phyloP scores from a whole-genome alignment of 768 basidiomycete genomes.

The Plicaturopsis crispa region DNA sequence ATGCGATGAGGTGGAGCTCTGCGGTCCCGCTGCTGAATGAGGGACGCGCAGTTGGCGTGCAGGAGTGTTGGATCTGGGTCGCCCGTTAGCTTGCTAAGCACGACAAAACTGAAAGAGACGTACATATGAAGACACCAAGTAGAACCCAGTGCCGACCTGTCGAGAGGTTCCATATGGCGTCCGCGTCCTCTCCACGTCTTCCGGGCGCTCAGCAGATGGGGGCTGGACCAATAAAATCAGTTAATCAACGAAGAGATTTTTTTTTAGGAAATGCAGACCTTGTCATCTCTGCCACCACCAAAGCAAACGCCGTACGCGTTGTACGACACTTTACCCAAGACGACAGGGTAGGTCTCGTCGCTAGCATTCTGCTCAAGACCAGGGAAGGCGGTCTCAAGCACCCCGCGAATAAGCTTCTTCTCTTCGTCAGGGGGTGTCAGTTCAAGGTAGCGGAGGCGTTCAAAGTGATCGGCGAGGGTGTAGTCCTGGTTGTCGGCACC shows the following conservation, averaged over 20 bases:
- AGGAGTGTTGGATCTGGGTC: constrained; percentile 60
- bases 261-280: constrained; percentile 32
- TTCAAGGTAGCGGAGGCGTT: constrained; percentile 64
- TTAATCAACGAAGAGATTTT: constrained; percentile 1
- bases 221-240: constrained; percentile 32
- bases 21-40: constrained; percentile 60
- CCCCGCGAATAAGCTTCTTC: constrained; percentile 37
- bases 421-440: constrained; percentile 42
- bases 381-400: constrained; percentile 56
- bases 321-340: constrained; percentile 67
- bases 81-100: not conserved
- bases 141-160: constrained; percentile 73
- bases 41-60: constrained; percentile 58
- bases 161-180: constrained; percentile 69
- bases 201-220: constrained; percentile 42
- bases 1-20: constrained; percentile 65
- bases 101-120: constrained; percentile 11
- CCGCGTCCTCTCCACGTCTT: constrained; percentile 67
- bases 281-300: constrained; percentile 60
- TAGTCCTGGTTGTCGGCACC: constrained; percentile 48
- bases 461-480: constrained; percentile 67
- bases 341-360: constrained; percentile 50
- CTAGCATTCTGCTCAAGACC: constrained; percentile 68
- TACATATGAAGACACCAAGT: constrained; percentile 70
- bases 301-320: constrained; percentile 72